phyloP scores from a whole-genome alignment of 257 asterid genomes.

The Voacanga thouarsii region DNA sequence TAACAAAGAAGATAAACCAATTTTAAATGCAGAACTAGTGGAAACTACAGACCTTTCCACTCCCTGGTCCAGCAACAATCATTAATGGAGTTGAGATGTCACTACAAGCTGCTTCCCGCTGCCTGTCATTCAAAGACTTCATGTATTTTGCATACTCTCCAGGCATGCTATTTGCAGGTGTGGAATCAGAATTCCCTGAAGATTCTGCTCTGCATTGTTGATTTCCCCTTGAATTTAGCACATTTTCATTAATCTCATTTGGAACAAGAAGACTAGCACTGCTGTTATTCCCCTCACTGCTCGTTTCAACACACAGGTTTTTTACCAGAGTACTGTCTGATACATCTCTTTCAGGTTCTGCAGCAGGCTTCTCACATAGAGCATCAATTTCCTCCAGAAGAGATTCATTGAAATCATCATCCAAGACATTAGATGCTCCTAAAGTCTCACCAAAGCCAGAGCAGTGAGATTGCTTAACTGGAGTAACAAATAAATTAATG shows the following conservation, averaged over 20 bases:
- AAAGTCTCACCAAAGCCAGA: constrained; percentile 28
- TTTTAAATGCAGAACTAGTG: constrained; percentile 13
- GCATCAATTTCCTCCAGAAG: constrained; percentile 74
- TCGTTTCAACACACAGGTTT: constrained; percentile 27
- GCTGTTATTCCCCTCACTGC: constrained; percentile 31
- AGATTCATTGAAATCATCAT: constrained; percentile 75
- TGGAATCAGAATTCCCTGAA: constrained; percentile 27
- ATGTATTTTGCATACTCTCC: constrained; percentile 68
- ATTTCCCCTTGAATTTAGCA: constrained; percentile 24
- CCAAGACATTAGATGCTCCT: constrained; percentile 23
- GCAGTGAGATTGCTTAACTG: constrained; percentile 31
- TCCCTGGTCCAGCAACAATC: constrained; percentile 99
- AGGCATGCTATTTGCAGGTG: constrained; percentile 54
- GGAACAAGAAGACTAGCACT: constrained; percentile 20
- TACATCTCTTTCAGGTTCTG: constrained; percentile 33
- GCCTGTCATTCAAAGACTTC: constrained; percentile 71
- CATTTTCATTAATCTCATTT: constrained; percentile 32
- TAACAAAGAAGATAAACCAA: constrained; percentile 20
- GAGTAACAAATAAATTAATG: constrained; percentile 30
- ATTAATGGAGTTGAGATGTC: constrained; percentile 79
- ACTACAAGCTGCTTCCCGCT: constrained; percentile 90
- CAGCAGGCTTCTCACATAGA: constrained; percentile 54
- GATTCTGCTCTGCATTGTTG: constrained; percentile 27
- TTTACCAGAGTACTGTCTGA: constrained; percentile 21
- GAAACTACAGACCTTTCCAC: constrained; percentile 76